phyloP scores from a whole-genome alignment of 306 rosid genomes.

The Fagus sylvatica region DNA sequence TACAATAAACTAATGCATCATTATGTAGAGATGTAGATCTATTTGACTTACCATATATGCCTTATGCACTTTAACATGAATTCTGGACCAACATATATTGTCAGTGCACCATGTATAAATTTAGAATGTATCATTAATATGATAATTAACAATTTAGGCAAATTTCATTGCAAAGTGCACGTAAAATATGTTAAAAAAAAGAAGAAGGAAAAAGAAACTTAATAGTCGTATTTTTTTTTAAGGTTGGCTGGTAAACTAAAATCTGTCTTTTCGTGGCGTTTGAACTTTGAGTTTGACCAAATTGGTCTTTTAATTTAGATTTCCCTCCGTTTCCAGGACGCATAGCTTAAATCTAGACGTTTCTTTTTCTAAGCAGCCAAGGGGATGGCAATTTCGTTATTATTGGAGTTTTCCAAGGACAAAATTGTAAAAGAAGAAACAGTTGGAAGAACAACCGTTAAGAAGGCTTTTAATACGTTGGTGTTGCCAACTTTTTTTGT shows the following conservation, averaged over 20 bases:
- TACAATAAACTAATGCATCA: not conserved
- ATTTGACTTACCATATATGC: too few species aligned
- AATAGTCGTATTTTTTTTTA: not conserved
- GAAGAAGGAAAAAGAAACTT: not conserved
- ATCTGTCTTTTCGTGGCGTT: not conserved
- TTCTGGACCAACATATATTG: too few species aligned
- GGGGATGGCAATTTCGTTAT: conserved; percentile 4
- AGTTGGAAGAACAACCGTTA: conserved; percentile 21
- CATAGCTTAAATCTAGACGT: too few species aligned
- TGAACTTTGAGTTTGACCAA: conserved; percentile 4
- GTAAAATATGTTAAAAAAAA: too few species aligned
- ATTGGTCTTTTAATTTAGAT: too few species aligned
- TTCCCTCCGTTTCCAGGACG: too few species aligned
- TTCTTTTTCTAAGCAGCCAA: not conserved
- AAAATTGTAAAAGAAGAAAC: not conserved
- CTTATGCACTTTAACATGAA: too few species aligned
- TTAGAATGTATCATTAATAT: too few species aligned
- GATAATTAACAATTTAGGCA: too few species aligned
- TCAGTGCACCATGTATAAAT: too few species aligned
- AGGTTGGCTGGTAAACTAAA: conserved; percentile 29
- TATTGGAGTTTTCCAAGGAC: not conserved
- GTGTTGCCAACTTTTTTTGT: too few species aligned
- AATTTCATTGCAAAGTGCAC: too few species aligned
- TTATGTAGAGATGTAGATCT: not conserved
- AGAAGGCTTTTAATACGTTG: not conserved